Percentiles rank a stretch among this genome's conserved stretches.
These are phyloP conservation scores for Yarrowia sp. DNA, from an alignment of 805 yeast genomes.

Conservation along the genomic window DNA sequence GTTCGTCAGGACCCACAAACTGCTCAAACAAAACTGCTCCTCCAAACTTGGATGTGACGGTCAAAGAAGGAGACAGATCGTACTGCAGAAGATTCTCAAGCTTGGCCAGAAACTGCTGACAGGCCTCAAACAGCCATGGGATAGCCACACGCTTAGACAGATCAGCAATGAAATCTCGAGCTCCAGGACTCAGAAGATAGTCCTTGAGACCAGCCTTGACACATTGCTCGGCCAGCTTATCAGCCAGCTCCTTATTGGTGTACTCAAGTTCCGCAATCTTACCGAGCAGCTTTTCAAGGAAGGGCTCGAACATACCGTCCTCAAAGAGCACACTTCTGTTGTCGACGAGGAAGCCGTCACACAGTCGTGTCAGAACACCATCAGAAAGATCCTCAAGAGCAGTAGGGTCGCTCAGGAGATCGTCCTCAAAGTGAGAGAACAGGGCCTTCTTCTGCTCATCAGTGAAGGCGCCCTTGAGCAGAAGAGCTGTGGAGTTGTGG, in stretches of 20 bases:
- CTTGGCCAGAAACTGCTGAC: not conserved
- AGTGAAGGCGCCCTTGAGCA: constrained; percentile 4
- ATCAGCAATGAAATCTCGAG: constrained; percentile 5
- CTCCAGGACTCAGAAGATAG: not conserved
- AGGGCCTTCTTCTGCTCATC: constrained; percentile 6
- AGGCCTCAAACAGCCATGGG: constrained; percentile 9
- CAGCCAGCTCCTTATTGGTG: constrained; percentile 6
- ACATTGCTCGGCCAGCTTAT: not conserved
- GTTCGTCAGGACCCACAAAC: constrained; percentile 19
- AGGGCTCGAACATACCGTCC: constrained; percentile 19
- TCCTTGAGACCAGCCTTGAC: constrained; percentile 14
- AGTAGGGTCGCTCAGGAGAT: not conserved
- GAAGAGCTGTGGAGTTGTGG: not conserved
- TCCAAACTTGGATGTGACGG: constrained; percentile 7
- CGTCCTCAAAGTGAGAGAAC: constrained; percentile 4
- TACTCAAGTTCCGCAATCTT: constrained; percentile 6
- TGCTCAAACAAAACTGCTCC: constrained; percentile 21
- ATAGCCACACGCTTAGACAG: not conserved
- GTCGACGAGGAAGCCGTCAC: constrained; percentile 12
- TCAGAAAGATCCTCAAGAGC: constrained; percentile 6
- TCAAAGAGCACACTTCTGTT: constrained; percentile 2
- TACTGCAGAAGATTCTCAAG: not conserved
- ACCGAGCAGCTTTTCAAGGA: not conserved
- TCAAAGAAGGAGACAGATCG: constrained; percentile 7
- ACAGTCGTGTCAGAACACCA: constrained; percentile 6